Conservation (phyloP, 192 early-diverging fungal genomes). For the Polychytrium aggregatum region DNA sequence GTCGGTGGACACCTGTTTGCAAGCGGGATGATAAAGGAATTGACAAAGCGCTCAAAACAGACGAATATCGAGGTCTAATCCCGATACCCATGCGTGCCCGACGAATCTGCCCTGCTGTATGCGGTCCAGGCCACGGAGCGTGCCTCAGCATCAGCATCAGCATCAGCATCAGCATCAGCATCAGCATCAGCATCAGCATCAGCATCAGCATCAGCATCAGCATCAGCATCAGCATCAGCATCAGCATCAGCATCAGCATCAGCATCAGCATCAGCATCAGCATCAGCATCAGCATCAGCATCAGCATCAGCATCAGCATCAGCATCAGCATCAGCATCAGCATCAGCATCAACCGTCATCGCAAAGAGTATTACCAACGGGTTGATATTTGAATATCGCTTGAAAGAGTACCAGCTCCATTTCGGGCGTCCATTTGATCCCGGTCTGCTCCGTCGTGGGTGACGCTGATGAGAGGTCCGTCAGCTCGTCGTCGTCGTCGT, state of each 20-base stretch:
- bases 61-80: too few species aligned
- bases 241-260: background rate
- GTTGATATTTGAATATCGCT: constrained; percentile 8
- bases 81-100: too few species aligned
- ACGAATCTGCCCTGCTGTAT: too few species aligned
- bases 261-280: background rate
- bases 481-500: too few species aligned
- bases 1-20: constrained; percentile 16
- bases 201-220: background rate
- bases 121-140: too few species aligned
- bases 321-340: background rate
- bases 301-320: background rate
- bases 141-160: background rate
- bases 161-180: background rate
- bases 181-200: background rate
- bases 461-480: too few species aligned
- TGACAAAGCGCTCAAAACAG: background rate
- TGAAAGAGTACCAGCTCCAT: constrained; percentile 12
- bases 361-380: too few species aligned
- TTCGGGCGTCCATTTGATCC: constrained; percentile 9
- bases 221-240: background rate
- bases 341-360: background rate
- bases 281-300: background rate
- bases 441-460: too few species aligned
- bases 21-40: background rate